Conservation (phyloP, 192 early-diverging fungal species). For the Entophlyctis helioformis region DNA sequence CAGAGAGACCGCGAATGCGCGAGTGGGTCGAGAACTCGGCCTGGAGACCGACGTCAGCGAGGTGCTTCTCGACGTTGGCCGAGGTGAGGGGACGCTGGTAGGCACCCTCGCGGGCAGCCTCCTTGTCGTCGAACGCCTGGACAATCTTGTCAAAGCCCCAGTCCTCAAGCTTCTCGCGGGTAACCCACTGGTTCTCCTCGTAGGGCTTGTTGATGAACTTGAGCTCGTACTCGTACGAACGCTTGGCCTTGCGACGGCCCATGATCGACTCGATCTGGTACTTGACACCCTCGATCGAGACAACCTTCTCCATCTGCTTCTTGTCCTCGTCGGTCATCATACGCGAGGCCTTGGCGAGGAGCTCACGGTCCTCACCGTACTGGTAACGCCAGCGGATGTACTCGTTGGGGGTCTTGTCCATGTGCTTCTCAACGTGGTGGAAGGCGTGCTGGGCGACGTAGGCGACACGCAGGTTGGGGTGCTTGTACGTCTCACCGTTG, state of each 20-base stretch:
- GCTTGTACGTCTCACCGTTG: slow-evolving; percentile 61
- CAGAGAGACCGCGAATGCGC: slow-evolving; percentile 64
- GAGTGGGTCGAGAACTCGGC: slow-evolving; percentile 67
- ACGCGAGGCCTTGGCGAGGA: slow-evolving; percentile 57
- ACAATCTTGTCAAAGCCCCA: slow-evolving; percentile 65
- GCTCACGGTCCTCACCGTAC: slow-evolving; percentile 66
- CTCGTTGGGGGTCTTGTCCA: slow-evolving; percentile 72
- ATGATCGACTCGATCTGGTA: slow-evolving; percentile 47
- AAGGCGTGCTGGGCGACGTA: slow-evolving; percentile 82
- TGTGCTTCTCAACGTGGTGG: slow-evolving; percentile 74
- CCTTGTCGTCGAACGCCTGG: slow-evolving; percentile 65
- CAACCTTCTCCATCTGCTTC: slow-evolving; percentile 24
- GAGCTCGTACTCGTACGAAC: slow-evolving; percentile 72
- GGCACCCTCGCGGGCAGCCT: slow-evolving; percentile 61
- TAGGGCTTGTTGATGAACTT: slow-evolving; percentile 54
- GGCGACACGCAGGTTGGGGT: slow-evolving; percentile 74
- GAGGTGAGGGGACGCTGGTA: slow-evolving; percentile 60
- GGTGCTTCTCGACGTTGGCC: slow-evolving; percentile 53
- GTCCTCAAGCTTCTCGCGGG: slow-evolving; percentile 56
- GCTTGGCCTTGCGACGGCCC: slow-evolving; percentile 66
- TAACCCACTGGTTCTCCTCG: slow-evolving; percentile 59
- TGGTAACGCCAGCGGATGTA: slow-evolving; percentile 78
- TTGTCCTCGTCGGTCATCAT: slow-evolving; percentile 54
- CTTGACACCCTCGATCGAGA: slow-evolving; percentile 37
- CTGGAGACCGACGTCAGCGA: slow-evolving; percentile 63